phyloP scores from a whole-genome alignment of 768 basidiomycete species.

The Daedaleopsis sinensis region DNA sequence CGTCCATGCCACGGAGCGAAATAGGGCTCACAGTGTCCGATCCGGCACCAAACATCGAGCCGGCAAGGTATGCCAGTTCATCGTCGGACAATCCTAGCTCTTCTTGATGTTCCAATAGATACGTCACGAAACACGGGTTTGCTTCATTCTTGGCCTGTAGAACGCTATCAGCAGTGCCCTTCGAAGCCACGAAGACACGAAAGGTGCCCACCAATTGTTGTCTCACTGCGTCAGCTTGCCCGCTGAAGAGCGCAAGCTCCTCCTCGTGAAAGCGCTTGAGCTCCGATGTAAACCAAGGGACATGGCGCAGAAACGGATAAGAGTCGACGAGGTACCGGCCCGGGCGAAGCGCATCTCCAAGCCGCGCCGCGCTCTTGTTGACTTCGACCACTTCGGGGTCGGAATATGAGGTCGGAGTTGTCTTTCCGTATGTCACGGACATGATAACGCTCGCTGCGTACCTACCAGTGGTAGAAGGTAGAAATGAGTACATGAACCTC shows the following conservation, averaged over 20 bases:
- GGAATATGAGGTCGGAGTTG: conserved; percentile 38
- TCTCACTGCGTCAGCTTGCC: conserved; percentile 31
- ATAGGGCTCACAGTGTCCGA: conserved; percentile 39
- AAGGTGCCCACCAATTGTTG: conserved; percentile 6
- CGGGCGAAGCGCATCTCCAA: conserved; percentile 40
- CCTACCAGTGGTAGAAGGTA: conserved; percentile 18
- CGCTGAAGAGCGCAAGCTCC: conserved; percentile 37
- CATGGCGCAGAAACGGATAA: conserved; percentile 38
- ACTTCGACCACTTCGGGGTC: conserved; percentile 39
- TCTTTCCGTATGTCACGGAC: conserved; percentile 44
- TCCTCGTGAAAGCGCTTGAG: conserved; percentile 55
- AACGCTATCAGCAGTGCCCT: neutral
- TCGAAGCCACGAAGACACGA: neutral
- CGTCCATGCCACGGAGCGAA: neutral
- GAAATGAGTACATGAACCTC: no score
- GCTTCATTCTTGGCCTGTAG: conserved; percentile 30
- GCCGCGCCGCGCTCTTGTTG: conserved; percentile 37
- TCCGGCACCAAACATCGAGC: conserved; percentile 47
- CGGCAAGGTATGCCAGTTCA: conserved; percentile 43
- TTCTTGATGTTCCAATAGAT: conserved; percentile 40
- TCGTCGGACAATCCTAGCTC: conserved; percentile 35
- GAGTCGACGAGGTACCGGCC: conserved; percentile 40
- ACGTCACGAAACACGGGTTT: conserved; percentile 37
- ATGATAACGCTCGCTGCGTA: conserved; percentile 44
- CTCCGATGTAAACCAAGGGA: conserved; percentile 66